Percentiles rank a stretch among this genome's conserved stretches.
These are phyloP conservation scores for Rhododendron mucronatum DNA, from an alignment of 148 eudicot genomes.

Conservation along the genomic window DNA sequence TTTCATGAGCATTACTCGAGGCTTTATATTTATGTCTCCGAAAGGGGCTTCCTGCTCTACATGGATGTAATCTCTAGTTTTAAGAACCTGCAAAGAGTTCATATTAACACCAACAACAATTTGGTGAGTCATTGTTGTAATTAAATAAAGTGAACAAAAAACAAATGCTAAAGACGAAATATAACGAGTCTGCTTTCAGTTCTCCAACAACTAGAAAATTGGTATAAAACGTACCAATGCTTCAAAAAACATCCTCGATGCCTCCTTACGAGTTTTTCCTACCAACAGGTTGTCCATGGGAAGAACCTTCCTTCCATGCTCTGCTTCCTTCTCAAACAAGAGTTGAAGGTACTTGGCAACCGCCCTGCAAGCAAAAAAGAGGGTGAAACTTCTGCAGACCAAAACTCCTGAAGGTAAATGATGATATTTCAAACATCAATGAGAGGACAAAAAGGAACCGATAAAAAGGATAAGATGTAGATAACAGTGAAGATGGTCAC, in stretches of 20 bases:
- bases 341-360: constrained; percentile 93
- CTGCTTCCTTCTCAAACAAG: constrained; percentile 71
- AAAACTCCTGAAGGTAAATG: neutral
- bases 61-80: constrained; percentile 84
- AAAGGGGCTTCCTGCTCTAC: constrained; percentile 59
- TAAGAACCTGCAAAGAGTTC: constrained; percentile 59
- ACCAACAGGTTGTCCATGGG: constrained; percentile 64
- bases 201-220: neutral
- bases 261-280: constrained; percentile 94
- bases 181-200: neutral
- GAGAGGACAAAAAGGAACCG: neutral
- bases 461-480: neutral
- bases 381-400: neutral
- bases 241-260: constrained; percentile 98
- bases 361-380: constrained; percentile 45
- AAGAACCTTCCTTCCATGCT: constrained; percentile 48
- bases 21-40: constrained; percentile 59
- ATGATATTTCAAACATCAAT: neutral
- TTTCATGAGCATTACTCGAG: constrained; percentile 69
- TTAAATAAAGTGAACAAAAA: neutral
- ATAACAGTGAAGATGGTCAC: neutral
- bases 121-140: neutral
- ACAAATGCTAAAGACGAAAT: neutral
- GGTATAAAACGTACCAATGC: constrained; percentile 61
- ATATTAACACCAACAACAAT: neutral